Base-by-base conservation (phyloP, 768 basidiomycete species). In the Mrakia hoshinonis region DNA sequence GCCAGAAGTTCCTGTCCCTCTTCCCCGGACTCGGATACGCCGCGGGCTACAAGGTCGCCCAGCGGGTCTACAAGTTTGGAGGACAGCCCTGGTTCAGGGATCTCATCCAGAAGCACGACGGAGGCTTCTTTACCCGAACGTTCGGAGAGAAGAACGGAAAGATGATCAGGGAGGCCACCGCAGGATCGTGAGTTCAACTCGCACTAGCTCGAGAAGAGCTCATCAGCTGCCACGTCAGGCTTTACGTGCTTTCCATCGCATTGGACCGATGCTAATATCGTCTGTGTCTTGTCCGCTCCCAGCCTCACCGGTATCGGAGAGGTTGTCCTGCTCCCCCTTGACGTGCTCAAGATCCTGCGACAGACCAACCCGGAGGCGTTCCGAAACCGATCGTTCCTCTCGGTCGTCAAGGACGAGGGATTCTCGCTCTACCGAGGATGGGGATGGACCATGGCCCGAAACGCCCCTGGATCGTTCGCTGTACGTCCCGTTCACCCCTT, bases 61-160 rank as follows among this genome's bases (percentile, higher is more conserved):
- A 97, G 81, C 86, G 93, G 65, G 85, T 92, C 76, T 95, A 94
- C 87, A 99, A 96, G 82, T 99, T 98, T 77, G 95, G 95, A 73
- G 95, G 95, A 6, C 95, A 99, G 81, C 95, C 95, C 18, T 98
- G 87, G 85, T 96, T 97, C 81, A 89, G 92, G 81, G 96, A 98
- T 81, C 76, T 94, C 78, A 87, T 99, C 80, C 84, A 84, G 74
- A 85, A 84, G 76, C 83, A 93, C 81, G 91, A 89, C 83, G 90
- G 89, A 80, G 82, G 84, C n/a, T 77, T 82, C 67, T 96, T 95
- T 82, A 89, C 86, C 68, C 87, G 85, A 77, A 81, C 85, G 0
- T 95, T 98, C 79, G 95, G 95, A 11, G 92, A 95, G 81, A 87
- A 93, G 74, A 90, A 90, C 79, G 95, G 96, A 61, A 97, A 91